Percentiles rank a stretch among this genome's conserved stretches.
phyloP scores from a whole-genome alignment of 2,329 filamentous ascomycete genomes.

The Pseudogymnoascus sp. region DNA sequence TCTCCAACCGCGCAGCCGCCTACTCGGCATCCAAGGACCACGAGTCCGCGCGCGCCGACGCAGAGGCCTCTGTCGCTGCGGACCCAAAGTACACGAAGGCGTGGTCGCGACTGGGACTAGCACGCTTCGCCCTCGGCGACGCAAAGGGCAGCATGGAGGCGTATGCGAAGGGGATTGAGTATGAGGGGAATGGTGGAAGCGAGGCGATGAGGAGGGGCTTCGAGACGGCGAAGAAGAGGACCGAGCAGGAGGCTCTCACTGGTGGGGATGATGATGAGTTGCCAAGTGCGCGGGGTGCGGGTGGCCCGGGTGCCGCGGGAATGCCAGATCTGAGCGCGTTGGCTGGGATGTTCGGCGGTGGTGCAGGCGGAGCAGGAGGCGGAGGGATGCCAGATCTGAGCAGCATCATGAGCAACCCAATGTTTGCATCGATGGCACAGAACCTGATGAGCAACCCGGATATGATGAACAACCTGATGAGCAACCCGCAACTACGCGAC shows the following conservation, averaged over 20 bases:
- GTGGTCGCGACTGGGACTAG: slow-evolving; percentile 88
- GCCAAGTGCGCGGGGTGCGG: slow-evolving; percentile 40
- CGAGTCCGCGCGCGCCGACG: slow-evolving; percentile 73
- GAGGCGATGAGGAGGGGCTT: slow-evolving; percentile 97
- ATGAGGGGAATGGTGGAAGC: slow-evolving; percentile 87
- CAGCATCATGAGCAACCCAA: slow-evolving; percentile 91
- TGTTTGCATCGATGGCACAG: slow-evolving; percentile 96
- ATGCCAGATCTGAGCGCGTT: slow-evolving; percentile 65
- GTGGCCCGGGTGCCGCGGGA: slow-evolving; percentile 41
- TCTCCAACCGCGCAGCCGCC: slow-evolving; percentile 93
- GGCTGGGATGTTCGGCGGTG: slow-evolving; percentile 62
- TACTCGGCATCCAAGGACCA: slow-evolving; percentile 81
- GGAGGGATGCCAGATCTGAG: slow-evolving; percentile 83
- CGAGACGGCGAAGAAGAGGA: slow-evolving; percentile 82
- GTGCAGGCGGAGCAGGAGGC: slow-evolving; percentile 50
- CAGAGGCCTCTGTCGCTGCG: slow-evolving; percentile 77
- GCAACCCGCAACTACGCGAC: slow-evolving; percentile 77
- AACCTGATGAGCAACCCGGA: slow-evolving; percentile 96
- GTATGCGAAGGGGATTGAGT: slow-evolving; percentile 84
- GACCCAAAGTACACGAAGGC: slow-evolving; percentile 96
- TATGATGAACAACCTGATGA: slow-evolving; percentile 86
- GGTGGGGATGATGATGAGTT: slow-evolving; percentile 40
- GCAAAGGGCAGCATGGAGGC: slow-evolving; percentile 89
- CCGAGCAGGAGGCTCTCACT: slow-evolving; percentile 65
- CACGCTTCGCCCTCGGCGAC: slow-evolving; percentile 84